These are phyloP conservation scores for Entonaema liquescens DNA, from an alignment of 495 filamentous ascomycete species.

Conservation along the genomic window DNA sequence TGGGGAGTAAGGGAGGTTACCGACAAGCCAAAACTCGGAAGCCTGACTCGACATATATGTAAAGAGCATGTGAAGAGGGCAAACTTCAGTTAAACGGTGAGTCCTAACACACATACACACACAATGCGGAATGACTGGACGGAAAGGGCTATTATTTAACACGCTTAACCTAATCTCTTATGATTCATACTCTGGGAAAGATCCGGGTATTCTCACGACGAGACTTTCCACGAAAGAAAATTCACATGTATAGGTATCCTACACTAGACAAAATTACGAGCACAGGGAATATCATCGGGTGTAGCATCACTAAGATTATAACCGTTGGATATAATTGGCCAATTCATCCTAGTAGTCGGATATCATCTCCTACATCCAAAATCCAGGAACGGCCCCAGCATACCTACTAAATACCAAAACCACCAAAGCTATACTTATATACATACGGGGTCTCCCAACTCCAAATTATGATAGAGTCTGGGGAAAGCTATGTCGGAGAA, in stretches of 20 bases:
- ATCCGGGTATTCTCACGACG: conserved; percentile 4
- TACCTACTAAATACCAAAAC: not conserved
- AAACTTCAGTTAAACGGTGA: conserved; percentile 14
- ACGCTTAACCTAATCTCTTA: not conserved
- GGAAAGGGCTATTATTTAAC: conserved; percentile 12
- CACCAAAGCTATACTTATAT: not conserved
- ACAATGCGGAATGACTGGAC: conserved; percentile 1
- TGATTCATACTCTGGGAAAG: conserved; percentile 4
- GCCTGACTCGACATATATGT: conserved; percentile 22
- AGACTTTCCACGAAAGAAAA: conserved; percentile 13
- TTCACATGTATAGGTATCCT: conserved; percentile 14
- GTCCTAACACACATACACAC: not conserved
- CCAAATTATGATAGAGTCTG: conserved; percentile 7
- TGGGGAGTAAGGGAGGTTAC: conserved; percentile 24
- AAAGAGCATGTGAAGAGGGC: conserved; percentile 31
- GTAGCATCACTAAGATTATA: conserved; percentile 25
- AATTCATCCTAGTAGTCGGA: conserved; percentile 30
- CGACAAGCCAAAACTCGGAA: conserved; percentile 27
- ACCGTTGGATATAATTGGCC: conserved; percentile 27
- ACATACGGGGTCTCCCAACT: not conserved
- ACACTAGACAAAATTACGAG: conserved; percentile 14
- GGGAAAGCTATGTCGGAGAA: conserved; percentile 25
- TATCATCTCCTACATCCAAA: conserved; percentile 31
- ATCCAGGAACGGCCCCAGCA: conserved; percentile 16
- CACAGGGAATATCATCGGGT: conserved; percentile 28